phyloP scores from a whole-genome alignment of 2,329 filamentous ascomycete genomes.

The Phoma sp. region DNA sequence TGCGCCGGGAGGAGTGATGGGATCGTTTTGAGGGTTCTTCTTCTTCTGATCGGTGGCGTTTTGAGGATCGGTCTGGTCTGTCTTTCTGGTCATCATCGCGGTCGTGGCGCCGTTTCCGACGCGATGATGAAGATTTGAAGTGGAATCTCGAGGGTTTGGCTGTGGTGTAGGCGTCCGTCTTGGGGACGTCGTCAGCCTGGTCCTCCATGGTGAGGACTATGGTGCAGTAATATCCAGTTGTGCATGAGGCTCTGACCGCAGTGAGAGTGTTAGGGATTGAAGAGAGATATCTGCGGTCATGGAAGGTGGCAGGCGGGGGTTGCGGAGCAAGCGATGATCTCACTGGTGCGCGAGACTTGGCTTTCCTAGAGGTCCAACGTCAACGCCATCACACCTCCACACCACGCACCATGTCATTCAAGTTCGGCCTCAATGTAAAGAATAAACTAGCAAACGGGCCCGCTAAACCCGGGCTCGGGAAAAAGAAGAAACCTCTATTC shows the following conservation, averaged over 20 bases:
- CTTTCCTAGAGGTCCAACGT: conserved; percentile 6
- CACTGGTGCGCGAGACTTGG: conserved; percentile 40
- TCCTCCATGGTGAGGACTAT: conserved; percentile 38
- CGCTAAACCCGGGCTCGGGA: conserved; percentile 34
- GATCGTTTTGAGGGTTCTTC: conserved; percentile 1
- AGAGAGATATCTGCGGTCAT: neutral
- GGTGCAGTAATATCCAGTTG: conserved; percentile 15
- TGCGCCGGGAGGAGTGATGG: conserved; percentile 26
- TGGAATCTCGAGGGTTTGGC: conserved; percentile 47
- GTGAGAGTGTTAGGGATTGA: neutral
- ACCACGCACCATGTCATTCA: conserved; percentile 50
- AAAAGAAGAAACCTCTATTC: conserved; percentile 23
- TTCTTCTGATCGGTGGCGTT: conserved; percentile 24
- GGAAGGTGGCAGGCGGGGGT: conserved; percentile 24
- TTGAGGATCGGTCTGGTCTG: conserved; percentile 12
- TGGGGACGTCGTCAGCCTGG: conserved; percentile 30
- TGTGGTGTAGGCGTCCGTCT: conserved; percentile 31
- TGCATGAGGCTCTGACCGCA: conserved; percentile 23
- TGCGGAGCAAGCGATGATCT: conserved; percentile 35
- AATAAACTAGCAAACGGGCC: conserved; percentile 57
- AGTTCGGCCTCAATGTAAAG: conserved; percentile 66
- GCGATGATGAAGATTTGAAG: conserved; percentile 46
- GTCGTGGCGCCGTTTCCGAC: conserved; percentile 28
- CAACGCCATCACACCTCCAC: conserved; percentile 3
- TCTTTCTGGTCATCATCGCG: conserved; percentile 18